These are phyloP conservation scores for Leccinum griseonigrum DNA, from an alignment of 1,284 basidiomycete species.

Conservation along the genomic window DNA sequence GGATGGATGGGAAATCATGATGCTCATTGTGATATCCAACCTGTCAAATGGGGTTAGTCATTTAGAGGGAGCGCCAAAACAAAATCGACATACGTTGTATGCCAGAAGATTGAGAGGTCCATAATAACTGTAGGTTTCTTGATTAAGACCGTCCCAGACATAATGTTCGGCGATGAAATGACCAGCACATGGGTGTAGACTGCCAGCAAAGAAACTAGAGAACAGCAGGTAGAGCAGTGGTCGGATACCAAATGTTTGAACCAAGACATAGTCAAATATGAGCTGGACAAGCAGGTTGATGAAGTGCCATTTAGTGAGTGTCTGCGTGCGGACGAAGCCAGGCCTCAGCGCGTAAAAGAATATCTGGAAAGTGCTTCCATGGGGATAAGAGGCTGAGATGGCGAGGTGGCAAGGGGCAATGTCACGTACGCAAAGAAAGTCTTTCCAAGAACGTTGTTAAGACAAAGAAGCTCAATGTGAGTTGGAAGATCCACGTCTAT, in stretches of 20 bases:
- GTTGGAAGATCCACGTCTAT: conserved; percentile 96
- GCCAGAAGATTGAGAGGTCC: conserved; percentile 88
- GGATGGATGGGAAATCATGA: conserved; percentile 95
- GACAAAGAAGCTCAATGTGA: conserved; percentile 75
- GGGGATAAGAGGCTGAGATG: conserved; percentile 1
- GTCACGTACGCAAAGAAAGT: conserved; percentile 87
- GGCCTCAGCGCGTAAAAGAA: conserved; percentile 97
- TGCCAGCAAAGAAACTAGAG: conserved; percentile 93
- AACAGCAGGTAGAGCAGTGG: conserved; percentile 83
- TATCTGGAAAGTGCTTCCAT: conserved; percentile 88
- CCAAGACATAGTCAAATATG: conserved; percentile 68
- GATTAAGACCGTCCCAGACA: conserved; percentile 83
- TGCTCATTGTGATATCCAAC: conserved; percentile 99
- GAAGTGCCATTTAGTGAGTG: conserved; percentile 80
- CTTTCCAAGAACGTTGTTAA: conserved; percentile 97
- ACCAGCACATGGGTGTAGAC: conserved; percentile 91
- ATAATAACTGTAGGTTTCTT: conserved; percentile 98
- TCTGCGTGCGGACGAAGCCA: conserved; percentile 88
- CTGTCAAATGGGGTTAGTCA: conserved; percentile 36
- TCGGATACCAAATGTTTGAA: conserved; percentile 57
- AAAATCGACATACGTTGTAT: conserved; percentile 76
- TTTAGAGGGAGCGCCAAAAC: not conserved
- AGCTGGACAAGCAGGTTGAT: conserved; percentile 76
- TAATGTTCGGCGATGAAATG: conserved; percentile 99
- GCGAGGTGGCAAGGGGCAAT: not conserved